phyloP scores from a whole-genome alignment of 768 basidiomycete genomes.

The Phylloporus arenicola region DNA sequence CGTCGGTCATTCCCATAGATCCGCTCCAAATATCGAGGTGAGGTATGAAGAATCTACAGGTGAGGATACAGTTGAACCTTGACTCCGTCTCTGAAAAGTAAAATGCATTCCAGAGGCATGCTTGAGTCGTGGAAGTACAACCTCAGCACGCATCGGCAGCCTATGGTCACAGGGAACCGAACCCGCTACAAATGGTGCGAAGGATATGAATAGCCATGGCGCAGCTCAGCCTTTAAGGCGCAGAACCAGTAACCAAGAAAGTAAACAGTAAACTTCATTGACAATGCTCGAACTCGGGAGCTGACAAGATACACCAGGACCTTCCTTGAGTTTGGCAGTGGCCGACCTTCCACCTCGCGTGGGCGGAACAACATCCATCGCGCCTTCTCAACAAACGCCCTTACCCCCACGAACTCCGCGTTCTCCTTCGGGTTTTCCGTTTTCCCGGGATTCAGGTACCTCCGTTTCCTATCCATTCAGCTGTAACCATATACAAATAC shows the following conservation, averaged over 20 bases:
- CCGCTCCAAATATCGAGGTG: neutral
- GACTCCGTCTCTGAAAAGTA: neutral
- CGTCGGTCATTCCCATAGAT: neutral
- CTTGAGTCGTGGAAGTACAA: neutral
- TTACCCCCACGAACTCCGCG: neutral
- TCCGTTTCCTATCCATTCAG: neutral
- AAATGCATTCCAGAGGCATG: neutral
- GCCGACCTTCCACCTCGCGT: constrained; percentile 5
- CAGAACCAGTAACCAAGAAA: neutral
- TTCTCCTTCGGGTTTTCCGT: neutral
- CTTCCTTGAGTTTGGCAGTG: constrained; percentile 13
- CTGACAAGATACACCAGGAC: constrained; percentile 2
- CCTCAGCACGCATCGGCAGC: neutral
- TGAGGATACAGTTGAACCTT: neutral
- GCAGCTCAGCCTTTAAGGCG: neutral
- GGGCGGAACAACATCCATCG: constrained; percentile 2
- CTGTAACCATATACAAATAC: neutral
- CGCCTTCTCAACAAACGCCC: constrained; percentile 12
- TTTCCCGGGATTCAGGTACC: constrained; percentile 11
- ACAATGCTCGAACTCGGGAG: too few species aligned
- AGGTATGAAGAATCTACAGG: neutral
- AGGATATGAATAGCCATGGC: neutral
- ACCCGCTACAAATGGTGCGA: neutral
- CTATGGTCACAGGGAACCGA: neutral
- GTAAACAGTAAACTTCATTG: constrained; percentile 3